Percentiles rank a stretch among this genome's conserved stretches.
Conservation (phyloP, 225 moss, liverwort and hornwort genomes). For the Pseudisothecium myosuroides region DNA sequence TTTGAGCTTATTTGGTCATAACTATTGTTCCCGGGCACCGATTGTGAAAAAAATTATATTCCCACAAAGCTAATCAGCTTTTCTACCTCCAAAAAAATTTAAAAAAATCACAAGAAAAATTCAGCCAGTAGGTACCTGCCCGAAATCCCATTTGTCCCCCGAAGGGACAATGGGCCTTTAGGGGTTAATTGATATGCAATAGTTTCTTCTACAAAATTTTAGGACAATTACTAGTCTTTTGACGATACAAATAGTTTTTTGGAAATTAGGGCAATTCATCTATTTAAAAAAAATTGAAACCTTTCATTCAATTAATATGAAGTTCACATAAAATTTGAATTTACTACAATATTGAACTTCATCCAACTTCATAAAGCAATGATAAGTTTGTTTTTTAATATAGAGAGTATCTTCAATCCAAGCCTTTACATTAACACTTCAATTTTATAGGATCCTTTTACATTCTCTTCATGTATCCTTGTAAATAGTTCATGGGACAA, state of each 20-base stretch:
- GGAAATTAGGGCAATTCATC: not conserved
- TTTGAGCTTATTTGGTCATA: too few species aligned
- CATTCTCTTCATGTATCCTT: rapidly evolving
- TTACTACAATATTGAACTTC: not conserved
- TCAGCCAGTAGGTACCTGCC: too few species aligned
- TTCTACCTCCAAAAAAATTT: too few species aligned
- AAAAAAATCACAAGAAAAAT: too few species aligned
- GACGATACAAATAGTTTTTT: not conserved
- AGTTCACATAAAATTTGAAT: not conserved
- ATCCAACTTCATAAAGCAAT: not conserved
- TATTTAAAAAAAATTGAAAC: not conserved
- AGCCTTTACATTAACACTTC: not conserved
- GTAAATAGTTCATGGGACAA: not conserved
- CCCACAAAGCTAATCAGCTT: too few species aligned
- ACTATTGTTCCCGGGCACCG: too few species aligned
- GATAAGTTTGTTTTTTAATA: not conserved
- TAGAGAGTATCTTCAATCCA: not conserved
- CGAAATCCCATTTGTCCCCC: too few species aligned
- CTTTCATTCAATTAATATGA: not conserved
- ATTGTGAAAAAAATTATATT: too few species aligned
- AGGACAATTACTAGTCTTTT: not conserved
- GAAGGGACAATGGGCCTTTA: too few species aligned
- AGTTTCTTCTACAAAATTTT: not conserved
- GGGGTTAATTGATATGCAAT: too few species aligned
- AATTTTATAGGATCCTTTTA: not conserved